Evolutionary conservation across 2,329 filamentous ascomycete species (phyloP), one percentile per base, ranked within the genome.

Genomic region (Fusarium brachygibbosum): DNA sequence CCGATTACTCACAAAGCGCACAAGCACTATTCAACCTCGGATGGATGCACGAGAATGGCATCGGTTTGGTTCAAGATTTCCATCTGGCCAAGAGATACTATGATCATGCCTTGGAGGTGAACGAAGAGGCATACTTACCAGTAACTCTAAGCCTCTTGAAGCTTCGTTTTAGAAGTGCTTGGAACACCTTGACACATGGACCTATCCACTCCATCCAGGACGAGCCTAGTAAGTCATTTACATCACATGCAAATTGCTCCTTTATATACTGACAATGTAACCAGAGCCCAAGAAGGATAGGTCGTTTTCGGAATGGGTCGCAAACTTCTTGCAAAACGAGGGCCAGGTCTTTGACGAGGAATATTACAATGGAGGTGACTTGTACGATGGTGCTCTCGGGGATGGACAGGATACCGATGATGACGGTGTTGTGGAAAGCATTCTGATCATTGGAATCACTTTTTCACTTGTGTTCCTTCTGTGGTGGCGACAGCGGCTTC

Each of bases 21-120:
- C 97, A 99, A 80, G 96, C 97, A 16, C 88, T 98, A 59, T 99
- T 94, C 88, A 98, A 99, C 75, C 84, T 99, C 16, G 97, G 96
- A 7, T 99, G 96, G 96, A 98, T 99, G 95, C 94, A 99, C 76
- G 96, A 99, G 80, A 98, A 98, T 75, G 96, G 96, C 10, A 86
- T 98, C 50, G 93, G 94, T 3, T 87, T 98, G 21, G 91, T 92
- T 56, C 96, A 99, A 77, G 96, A 99, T 77, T 99, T 97, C 78
- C 96, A 99, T 76, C 89, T 99, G 58, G 96, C 97, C 3, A 99
- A 99, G 81, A 86, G 96, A 55, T 97, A 94, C 80, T 99, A 99
- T 76, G 96, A 99, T 74, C 87, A 96, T 64, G 95, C 96, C 1
- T 83, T 98, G 31, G 93, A 94, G 75, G 94, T 95, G 1, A 99